phyloP scores from a whole-genome alignment of 1,139 yeast species.

The Lodderomyces elongisporus region DNA sequence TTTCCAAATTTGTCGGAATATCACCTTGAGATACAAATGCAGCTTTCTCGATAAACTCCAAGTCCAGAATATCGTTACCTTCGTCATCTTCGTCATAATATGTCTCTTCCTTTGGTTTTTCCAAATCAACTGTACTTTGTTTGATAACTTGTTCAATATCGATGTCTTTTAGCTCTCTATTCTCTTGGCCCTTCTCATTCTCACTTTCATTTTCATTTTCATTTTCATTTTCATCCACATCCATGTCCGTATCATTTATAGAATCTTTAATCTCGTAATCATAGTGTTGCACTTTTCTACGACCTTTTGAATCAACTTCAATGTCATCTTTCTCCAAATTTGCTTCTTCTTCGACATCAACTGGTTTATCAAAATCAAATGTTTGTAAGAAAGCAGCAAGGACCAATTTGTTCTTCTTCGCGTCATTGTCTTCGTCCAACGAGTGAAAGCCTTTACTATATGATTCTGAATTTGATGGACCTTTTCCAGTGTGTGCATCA shows the following conservation, averaged over 20 bases:
- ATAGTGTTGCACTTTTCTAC: conserved; percentile 27
- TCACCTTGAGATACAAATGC: not conserved
- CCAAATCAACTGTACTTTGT: conserved; percentile 16
- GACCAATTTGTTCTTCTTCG: conserved; percentile 37
- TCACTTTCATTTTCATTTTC: conserved; percentile 18
- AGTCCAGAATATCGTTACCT: conserved; percentile 25
- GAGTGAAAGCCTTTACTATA: no score
- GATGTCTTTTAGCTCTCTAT: conserved; percentile 14
- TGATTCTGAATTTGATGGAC: conserved; percentile 1
- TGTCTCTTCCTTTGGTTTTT: conserved; percentile 26
- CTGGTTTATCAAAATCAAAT: conserved; percentile 60
- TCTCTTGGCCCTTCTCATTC: conserved; percentile 15
- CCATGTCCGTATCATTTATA: conserved; percentile 16
- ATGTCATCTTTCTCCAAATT: conserved; percentile 30
- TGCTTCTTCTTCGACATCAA: conserved; percentile 40
- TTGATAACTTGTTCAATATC: conserved; percentile 19
- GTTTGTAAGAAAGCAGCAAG: conserved; percentile 48
- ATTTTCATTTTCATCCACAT: conserved; percentile 17
- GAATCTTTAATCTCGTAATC: conserved; percentile 38
- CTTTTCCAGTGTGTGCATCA: conserved; percentile 15
- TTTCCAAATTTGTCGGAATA: no score
- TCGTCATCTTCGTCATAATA: conserved; percentile 45
- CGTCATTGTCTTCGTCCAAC: conserved; percentile 24
- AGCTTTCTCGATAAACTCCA: conserved; percentile 13
- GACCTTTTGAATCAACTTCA: conserved; percentile 46